phyloP scores from a whole-genome alignment of 1,139 yeast species.

The Candida mesenterica region DNA sequence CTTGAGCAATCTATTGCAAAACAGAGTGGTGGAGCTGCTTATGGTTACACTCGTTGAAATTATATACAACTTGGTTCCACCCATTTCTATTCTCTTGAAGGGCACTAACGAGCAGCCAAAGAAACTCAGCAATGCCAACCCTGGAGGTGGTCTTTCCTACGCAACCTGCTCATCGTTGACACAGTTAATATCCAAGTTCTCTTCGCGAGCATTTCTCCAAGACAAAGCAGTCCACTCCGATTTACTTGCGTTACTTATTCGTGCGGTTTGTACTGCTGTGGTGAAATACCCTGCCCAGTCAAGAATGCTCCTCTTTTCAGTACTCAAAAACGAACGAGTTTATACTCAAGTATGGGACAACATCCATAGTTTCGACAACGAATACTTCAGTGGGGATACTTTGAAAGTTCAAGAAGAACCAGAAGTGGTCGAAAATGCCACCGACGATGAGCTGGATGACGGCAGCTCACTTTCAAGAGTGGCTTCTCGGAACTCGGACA shows the following conservation, averaged over 20 bases:
- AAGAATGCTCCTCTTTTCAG: conserved; percentile 51
- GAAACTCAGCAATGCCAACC: conserved; percentile 32
- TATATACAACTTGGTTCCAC: conserved; percentile 58
- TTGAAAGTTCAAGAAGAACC: conserved; percentile 13
- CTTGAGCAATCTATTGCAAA: conserved; percentile 33
- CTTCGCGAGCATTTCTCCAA: conserved; percentile 40
- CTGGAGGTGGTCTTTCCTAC: conserved; percentile 55
- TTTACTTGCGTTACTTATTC: conserved; percentile 54
- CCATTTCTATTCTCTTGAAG: conserved; percentile 24
- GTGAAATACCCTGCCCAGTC: conserved; percentile 51
- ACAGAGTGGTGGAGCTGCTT: conserved; percentile 18
- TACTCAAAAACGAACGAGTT: conserved; percentile 47
- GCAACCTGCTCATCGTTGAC: conserved; percentile 56
- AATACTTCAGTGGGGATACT: conserved; percentile 25
- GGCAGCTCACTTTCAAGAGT: conserved; percentile 2
- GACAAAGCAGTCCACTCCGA: conserved; percentile 53
- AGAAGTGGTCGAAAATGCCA: conserved; percentile 9
- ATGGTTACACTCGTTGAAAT: conserved; percentile 53
- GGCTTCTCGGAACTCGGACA: conserved; percentile 2
- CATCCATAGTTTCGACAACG: conserved; percentile 28
- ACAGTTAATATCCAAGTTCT: conserved; percentile 49
- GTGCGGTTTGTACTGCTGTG: conserved; percentile 53
- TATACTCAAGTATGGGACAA: conserved; percentile 35
- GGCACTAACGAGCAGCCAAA: conserved; percentile 10
- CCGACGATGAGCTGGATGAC: conserved; percentile 9